Evolutionary conservation across 768 basidiomycete genomes (phyloP), one percentile per base, ranked within the genome.

Genomic region (Termitomyces sp.): DNA sequence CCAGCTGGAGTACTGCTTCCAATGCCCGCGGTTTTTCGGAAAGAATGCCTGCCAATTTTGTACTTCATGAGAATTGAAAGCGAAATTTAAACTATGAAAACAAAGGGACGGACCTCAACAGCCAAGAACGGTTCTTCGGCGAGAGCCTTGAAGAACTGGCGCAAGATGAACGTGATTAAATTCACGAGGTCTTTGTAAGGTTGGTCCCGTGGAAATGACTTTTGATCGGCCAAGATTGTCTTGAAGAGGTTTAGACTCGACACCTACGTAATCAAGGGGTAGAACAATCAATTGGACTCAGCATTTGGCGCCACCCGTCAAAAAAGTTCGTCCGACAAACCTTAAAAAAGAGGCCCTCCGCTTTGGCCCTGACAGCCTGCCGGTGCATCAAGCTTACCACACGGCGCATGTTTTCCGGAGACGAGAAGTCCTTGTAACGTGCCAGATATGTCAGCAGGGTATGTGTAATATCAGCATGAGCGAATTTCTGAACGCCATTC

Each of bases 271-370:
- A 60, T 50, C 30, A 47, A 55, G 54, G 52, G 55, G 56, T 27
- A 49, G 25, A 44, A 46, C 51, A 54, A 49, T 65, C 52, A 63
- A 50, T 54, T 57, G 52, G 51, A 42, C 47, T 52, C 32, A 57
- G 46, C 34, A 39, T 51, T 59, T 61, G 61, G 54, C 66, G 64
- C 64, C 66, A 64, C 55, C 56, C 42, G 52, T 49, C 63, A 56
- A 55, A 30, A 41, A 23, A 37, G 25, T 39, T 37, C 6, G 17
- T 39, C 27, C 11, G 25, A 70, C 81, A 53, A 58, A 94, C 96
- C 73, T 95, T 92, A 82, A 96, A 99, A 72, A 93, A 98, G 9
- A 99, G 72, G 0, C 89, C 96, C 68, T 98, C 97, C 1, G 94
- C 92, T 68, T 97, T 94, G 16, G 88, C 87, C 64, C 82, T 86